Percentiles rank a stretch among this genome's conserved stretches.
Conservation (phyloP, 164 flowering plant genomes). For the Umbilicus rupestris region DNA sequence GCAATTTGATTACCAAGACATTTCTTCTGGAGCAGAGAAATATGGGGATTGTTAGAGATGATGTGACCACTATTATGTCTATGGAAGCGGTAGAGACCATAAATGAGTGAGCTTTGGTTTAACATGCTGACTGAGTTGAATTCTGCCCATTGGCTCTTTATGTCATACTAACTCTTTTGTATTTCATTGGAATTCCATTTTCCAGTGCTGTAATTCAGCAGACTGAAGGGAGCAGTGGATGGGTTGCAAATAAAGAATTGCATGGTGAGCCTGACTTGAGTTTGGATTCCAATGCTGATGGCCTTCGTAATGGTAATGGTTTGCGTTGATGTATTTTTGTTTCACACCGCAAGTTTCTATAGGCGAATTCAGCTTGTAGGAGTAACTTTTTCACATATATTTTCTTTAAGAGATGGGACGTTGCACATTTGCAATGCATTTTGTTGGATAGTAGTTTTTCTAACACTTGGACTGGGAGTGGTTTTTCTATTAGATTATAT, state of each 20-base stretch:
- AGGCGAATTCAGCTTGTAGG: not conserved
- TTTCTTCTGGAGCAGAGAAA: slow-evolving; percentile 33
- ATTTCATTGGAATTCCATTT: not conserved
- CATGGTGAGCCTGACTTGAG: no score
- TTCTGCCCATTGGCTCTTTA: not conserved
- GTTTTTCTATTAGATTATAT: no score
- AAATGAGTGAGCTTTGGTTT: slow-evolving; percentile 3
- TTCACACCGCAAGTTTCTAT: no score
- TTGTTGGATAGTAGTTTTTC: no score
- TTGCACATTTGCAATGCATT: no score
- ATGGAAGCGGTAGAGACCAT: not conserved
- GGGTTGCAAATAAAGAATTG: not conserved
- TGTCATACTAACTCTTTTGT: not conserved
- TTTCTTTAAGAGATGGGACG: not conserved
- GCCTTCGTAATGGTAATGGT: not conserved
- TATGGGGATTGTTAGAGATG: not conserved
- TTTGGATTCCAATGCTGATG: not conserved
- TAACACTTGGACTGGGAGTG: no score
- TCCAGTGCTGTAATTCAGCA: not conserved
- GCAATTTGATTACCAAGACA: slow-evolving; percentile 62
- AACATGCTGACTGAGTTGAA: not conserved
- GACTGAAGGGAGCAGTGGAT: not conserved
- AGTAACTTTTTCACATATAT: not conserved
- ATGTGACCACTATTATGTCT: not conserved
- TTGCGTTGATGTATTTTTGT: no score